These are phyloP conservation scores for Triticum turgidum DNA, from an alignment of 176 grass and related monocot genomes.

Conservation along the genomic window DNA sequence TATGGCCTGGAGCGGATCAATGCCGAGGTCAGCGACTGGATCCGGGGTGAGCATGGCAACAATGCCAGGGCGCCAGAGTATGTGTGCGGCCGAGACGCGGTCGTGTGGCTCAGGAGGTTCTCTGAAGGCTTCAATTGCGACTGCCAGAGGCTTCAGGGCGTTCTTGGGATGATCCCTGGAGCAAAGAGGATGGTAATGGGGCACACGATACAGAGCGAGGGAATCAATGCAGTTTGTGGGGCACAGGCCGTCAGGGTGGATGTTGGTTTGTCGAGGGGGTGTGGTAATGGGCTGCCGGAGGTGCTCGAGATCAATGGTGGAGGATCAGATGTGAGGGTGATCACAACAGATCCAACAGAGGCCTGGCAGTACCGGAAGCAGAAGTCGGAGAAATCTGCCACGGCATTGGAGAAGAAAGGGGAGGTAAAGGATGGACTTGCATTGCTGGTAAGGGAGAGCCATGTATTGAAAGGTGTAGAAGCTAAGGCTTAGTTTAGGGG, in stretches of 20 bases:
- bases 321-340: constrained; percentile 52
- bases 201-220: constrained; percentile 81
- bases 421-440: constrained; percentile 63
- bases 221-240: constrained; percentile 74
- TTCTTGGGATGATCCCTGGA: constrained; percentile 78
- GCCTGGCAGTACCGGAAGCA: constrained; percentile 44
- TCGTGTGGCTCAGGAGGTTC: constrained; percentile 91
- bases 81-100: constrained; percentile 54
- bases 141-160: constrained; percentile 54
- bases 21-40: constrained; percentile 81
- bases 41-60: constrained; percentile 28
- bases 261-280: constrained; percentile 78
- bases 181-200: constrained; percentile 93
- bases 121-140: constrained; percentile 67
- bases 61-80: constrained; percentile 42
- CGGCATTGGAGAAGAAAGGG: constrained; percentile 27
- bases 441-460: constrained; percentile 68
- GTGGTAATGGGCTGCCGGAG: constrained; percentile 71
- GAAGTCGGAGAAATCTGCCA: constrained; percentile 4
- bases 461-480: constrained; percentile 61
- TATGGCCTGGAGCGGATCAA: constrained; percentile 92
- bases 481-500: constrained; percentile 56
- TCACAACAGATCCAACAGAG: constrained; percentile 58
- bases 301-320: constrained; percentile 78
- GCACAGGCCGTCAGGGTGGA: constrained; percentile 74